Base-by-base conservation (phyloP, 352 stramenopile species). In the Globisporangium nodosum region DNA sequence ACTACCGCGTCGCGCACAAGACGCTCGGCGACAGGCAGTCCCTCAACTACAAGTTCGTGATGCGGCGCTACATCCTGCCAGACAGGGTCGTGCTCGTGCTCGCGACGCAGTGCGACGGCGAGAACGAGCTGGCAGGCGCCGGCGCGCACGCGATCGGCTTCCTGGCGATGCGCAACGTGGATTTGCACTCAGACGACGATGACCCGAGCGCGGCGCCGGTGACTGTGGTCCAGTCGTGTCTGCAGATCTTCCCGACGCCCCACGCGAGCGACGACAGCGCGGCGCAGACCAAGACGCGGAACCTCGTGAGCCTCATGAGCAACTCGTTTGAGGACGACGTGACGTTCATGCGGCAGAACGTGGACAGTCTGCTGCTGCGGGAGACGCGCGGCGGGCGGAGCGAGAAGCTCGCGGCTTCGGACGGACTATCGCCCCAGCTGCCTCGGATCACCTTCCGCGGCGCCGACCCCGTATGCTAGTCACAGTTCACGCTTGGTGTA, bases 41-140 rank as follows among this genome's bases (percentile, higher is more conserved):
- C 11, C 20, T 40, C 5, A 15, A 74, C 55, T 50, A 70, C 20
- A 74, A 76, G 35, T 39, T 79, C n/a, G 68, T 66, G 49, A 48
- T 76, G 35, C 69, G 71, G 43, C 61, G 64, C 54, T 77, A 80
- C 42, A 43, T 77, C 8, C 58, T 74, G 35, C 60, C 52, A 12
- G 57, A 71, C 20, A 64, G 61, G 5, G 27, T 71, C 13, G 64
- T 80, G 5, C 39, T 75, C 12, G 61, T 77, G 18, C 74, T 68
- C 63, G 43, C 60, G 52, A 63, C 64, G 45, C 50, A 73, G 11
- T 77, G 66, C 42, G 66, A 66, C 9, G 69, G 69, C 3, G 71
- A 80, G 53, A 53, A 69, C 3, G 66, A 69, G 1, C 60, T 76
- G 12, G 58, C 62, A 0, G 71, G 69, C 0, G 52, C 72, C 16